These are phyloP conservation scores for Chytriomyces sp. DNA, from an alignment of 192 early-diverging fungal species.

Conservation along the genomic window DNA sequence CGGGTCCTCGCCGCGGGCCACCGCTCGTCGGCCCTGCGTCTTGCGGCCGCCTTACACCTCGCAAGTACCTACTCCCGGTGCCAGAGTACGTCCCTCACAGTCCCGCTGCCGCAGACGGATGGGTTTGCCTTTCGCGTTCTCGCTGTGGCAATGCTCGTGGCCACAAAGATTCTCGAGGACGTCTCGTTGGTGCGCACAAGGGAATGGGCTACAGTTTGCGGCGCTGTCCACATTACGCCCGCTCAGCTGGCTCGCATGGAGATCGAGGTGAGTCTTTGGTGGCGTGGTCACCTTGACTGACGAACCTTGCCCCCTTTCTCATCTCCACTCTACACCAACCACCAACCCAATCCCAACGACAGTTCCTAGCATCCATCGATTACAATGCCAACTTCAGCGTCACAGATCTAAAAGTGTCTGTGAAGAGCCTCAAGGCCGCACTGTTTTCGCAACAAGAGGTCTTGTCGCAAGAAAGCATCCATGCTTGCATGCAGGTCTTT, in stretches of 20 bases:
- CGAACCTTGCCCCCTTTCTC: background rate
- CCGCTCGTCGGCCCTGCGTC: no score
- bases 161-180: background rate
- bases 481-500: background rate
- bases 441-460: background rate
- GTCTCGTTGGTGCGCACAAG: background rate
- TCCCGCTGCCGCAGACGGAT: background rate
- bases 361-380: background rate
- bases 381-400: background rate
- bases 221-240: background rate
- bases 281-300: background rate
- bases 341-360: no score
- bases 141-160: background rate
- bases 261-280: background rate
- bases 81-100: no score
- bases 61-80: background rate
- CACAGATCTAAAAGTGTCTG: background rate
- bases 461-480: background rate
- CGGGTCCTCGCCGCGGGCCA: no score
- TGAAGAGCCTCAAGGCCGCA: background rate
- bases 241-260: background rate
- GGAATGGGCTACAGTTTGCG: background rate
- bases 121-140: background rate
- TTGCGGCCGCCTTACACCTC: background rate
- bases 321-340: background rate